phyloP scores from a whole-genome alignment of 176 grass and related monocot genomes.

The sorghum (Sorghum bicolor) region Sorghum_bicolor_NCBIv3 NC_012879.2:6748001-6748500 shows the following conservation, averaged over 20 bases:
- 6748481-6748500: neutral
- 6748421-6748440: neutral
- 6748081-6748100: slow-evolving; percentile 50
- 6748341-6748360: neutral
- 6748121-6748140: slow-evolving; percentile 15
- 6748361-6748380: neutral
- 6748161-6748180: slow-evolving; percentile 8
- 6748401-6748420: neutral
- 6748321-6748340: slow-evolving; percentile 23
- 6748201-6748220: slow-evolving; percentile 33
- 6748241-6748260: neutral
- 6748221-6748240: slow-evolving; percentile 15
- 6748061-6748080: slow-evolving; percentile 43
- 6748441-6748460: neutral
- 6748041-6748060: slow-evolving; percentile 41
- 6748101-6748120: slow-evolving; percentile 36
- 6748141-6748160: slow-evolving; percentile 21
- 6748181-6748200: slow-evolving; percentile 8
- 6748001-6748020: slow-evolving; percentile 18
- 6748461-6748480: neutral
- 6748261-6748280: slow-evolving; percentile 2
- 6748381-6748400: neutral
- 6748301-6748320: slow-evolving; percentile 5
- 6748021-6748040: slow-evolving; percentile 61
- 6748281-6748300: slow-evolving; percentile 38